phyloP scores from a whole-genome alignment of 2,329 filamentous ascomycete genomes.

The Botrytis paeoniae region DNA sequence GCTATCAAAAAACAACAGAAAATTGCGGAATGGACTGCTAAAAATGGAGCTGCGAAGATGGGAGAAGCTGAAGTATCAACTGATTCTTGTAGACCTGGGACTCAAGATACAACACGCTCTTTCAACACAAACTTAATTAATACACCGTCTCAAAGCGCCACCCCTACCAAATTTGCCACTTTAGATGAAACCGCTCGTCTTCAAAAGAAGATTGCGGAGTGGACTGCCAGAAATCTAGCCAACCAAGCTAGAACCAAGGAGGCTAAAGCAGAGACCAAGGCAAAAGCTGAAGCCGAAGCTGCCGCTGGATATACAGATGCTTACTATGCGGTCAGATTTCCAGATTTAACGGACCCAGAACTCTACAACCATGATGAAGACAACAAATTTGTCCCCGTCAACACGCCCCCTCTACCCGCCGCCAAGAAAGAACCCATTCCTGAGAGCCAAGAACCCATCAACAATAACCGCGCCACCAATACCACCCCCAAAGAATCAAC shows the following conservation, averaged over 20 bases:
- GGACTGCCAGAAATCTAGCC: not conserved
- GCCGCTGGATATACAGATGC: not conserved
- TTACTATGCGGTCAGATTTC: not conserved
- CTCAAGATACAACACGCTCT: not conserved
- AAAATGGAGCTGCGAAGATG: not conserved
- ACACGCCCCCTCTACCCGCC: not conserved
- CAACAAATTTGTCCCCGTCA: not conserved
- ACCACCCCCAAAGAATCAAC: accelerated
- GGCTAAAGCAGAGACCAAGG: not conserved
- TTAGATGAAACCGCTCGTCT: not conserved
- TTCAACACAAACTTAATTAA: not conserved
- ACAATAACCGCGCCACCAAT: not conserved
- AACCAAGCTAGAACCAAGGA: not conserved
- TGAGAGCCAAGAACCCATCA: not conserved
- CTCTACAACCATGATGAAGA: not conserved
- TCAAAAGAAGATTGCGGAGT: not conserved
- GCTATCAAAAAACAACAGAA: not conserved
- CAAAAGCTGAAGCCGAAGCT: not conserved
- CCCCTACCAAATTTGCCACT: not conserved
- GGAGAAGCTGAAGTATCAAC: not conserved
- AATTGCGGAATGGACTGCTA: not conserved
- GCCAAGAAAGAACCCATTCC: not conserved
- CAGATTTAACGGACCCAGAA: not conserved
- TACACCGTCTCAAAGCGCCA: not conserved
- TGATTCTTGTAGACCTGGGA: accelerated